These are phyloP conservation scores for Pichia sp. DNA, from an alignment of 1,139 yeast species.

Conservation along the genomic window DNA sequence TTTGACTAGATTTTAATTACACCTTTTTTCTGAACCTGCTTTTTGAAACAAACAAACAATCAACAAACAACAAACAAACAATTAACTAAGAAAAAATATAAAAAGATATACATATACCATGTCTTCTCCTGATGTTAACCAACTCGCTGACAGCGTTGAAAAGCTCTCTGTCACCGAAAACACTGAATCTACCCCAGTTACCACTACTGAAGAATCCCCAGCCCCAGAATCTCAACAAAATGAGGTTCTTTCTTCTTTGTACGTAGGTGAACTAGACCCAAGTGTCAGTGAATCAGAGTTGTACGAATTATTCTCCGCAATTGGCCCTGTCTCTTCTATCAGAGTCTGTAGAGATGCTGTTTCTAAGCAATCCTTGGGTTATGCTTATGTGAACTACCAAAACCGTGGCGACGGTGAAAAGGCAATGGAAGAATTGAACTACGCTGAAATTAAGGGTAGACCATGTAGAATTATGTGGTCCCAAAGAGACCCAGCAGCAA, in stretches of 20 bases:
- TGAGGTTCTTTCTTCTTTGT: conserved; percentile 69
- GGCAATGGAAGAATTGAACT: conserved; percentile 95
- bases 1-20: conserved; percentile 16
- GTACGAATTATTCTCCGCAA: conserved; percentile 90
- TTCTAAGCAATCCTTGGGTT: conserved; percentile 94
- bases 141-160: conserved; percentile 54
- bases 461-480: conserved; percentile 99
- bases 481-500: conserved; percentile 95
- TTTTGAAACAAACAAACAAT: conserved; percentile 15
- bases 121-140: conserved; percentile 49
- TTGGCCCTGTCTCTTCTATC: conserved; percentile 94
- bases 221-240: conserved; percentile 34
- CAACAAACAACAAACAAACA: conserved; percentile 14
- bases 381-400: conserved; percentile 97
- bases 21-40: conserved; percentile 12
- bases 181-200: conserved; percentile 29
- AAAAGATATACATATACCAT: conserved; percentile 25
- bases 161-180: conserved; percentile 44
- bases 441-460: conserved; percentile 88
- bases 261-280: conserved; percentile 96
- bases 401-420: conserved; percentile 85
- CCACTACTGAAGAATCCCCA: conserved; percentile 34
- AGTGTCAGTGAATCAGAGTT: conserved; percentile 90
- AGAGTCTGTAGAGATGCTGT: conserved; percentile 99
- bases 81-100: not conserved